These are phyloP conservation scores for Pseudogymnoascus sp. DNA, from an alignment of 2,329 filamentous ascomycete species.

Conservation along the genomic window DNA sequence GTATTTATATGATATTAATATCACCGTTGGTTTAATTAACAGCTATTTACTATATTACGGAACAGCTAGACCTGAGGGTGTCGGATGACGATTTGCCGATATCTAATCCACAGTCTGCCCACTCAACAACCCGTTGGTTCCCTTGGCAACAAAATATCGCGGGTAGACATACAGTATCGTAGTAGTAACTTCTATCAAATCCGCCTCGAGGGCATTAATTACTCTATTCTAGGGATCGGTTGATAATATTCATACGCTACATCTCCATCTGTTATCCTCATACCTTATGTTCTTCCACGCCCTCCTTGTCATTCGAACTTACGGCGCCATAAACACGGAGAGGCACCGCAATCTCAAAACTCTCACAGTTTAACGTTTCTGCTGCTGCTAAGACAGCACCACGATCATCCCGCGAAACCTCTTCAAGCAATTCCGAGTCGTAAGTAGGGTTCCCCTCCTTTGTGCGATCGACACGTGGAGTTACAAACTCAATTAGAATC, in stretches of 20 bases:
- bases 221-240: background rate
- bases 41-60: background rate
- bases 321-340: constrained; percentile 67
- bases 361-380: constrained; percentile 75
- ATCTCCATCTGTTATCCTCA: background rate
- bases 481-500: constrained; percentile 86
- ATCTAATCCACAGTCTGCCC: background rate
- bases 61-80: background rate
- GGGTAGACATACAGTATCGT: background rate
- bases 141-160: constrained; percentile 5
- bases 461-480: constrained; percentile 45
- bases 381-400: constrained; percentile 70
- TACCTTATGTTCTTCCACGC: background rate
- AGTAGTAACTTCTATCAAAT: background rate
- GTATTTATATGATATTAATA: background rate
- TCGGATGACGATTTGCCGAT: constrained; percentile 3
- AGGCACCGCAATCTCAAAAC: constrained; percentile 82
- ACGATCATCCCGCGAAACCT: constrained; percentile 70
- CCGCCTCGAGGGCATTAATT: constrained; percentile 1
- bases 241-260: background rate
- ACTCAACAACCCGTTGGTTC: background rate
- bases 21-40: background rate
- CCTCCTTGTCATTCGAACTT: constrained; percentile 22
- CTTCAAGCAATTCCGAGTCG: constrained; percentile 57
- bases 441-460: constrained; percentile 25